phyloP scores from a whole-genome alignment of 2,329 filamentous ascomycete genomes.

The Phaeosphaeria sp. region DNA sequence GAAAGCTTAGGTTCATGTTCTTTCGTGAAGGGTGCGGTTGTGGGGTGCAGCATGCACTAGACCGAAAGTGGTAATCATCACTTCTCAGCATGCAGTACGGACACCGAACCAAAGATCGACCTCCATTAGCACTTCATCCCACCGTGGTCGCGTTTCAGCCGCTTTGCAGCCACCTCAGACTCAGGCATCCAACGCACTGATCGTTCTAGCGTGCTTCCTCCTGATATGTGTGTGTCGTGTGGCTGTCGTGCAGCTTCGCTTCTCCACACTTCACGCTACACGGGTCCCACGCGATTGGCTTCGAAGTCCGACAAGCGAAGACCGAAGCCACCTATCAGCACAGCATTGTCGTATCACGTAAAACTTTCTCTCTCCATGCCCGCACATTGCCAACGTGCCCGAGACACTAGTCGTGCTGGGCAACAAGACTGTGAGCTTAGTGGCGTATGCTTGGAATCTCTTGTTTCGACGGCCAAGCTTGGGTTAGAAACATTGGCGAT shows the following conservation, averaged over 20 bases:
- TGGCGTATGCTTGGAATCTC: slow-evolving; percentile 2
- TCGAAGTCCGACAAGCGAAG: slow-evolving; percentile 2
- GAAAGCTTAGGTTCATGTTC: background rate
- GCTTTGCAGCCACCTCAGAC: background rate
- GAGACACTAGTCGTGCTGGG: background rate
- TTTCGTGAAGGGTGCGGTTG: background rate
- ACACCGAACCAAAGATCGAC: background rate
- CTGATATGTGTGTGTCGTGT: background rate
- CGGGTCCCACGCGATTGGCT: background rate
- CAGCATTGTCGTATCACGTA: background rate
- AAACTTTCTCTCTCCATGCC: background rate
- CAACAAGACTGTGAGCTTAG: background rate
- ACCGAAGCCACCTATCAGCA: background rate
- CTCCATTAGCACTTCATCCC: background rate
- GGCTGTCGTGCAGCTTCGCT: background rate
- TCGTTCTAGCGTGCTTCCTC: background rate
- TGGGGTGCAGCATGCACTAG: background rate
- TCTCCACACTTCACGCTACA: background rate
- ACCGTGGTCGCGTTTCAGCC: background rate
- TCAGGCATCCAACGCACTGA: background rate
- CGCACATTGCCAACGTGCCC: background rate
- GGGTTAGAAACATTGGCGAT: background rate
- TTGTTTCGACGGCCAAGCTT: slow-evolving; percentile 1
- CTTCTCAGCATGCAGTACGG: background rate
- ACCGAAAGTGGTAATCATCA: background rate